These are phyloP conservation scores for Rhynchosporium graminicola DNA, from an alignment of 2,329 filamentous ascomycete species.

Conservation along the genomic window DNA sequence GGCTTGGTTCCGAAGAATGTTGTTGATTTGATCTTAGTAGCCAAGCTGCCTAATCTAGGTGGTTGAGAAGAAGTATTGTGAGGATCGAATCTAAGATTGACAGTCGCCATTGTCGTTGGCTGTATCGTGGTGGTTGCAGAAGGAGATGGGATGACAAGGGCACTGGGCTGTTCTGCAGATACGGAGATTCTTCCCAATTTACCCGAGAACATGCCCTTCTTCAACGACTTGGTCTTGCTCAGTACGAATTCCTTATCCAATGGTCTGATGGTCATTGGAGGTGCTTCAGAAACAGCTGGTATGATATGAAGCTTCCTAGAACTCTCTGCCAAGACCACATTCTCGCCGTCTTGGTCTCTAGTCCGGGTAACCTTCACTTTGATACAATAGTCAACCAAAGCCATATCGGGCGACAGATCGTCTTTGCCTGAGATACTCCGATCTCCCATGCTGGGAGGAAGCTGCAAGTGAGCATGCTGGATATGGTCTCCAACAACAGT, in stretches of 20 bases:
- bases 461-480: constrained; percentile 37
- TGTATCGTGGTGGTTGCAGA: constrained; percentile 17
- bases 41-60: constrained; percentile 38
- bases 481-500: constrained; percentile 32
- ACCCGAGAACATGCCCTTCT: constrained; percentile 40
- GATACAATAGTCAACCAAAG: constrained; percentile 36
- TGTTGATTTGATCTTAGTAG: constrained; percentile 37
- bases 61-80: constrained; percentile 33
- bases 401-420: constrained; percentile 39
- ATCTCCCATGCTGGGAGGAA: constrained; percentile 40
- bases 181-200: constrained; percentile 40
- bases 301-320: constrained; percentile 35
- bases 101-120: constrained; percentile 36
- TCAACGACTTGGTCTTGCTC: constrained; percentile 36
- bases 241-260: constrained; percentile 34
- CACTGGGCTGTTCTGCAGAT: constrained; percentile 36
- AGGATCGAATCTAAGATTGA: constrained; percentile 40
- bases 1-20: constrained; percentile 37
- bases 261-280: constrained; percentile 35
- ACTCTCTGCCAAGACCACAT: constrained; percentile 32
- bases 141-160: constrained; percentile 37
- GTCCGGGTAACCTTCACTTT: constrained; percentile 35
- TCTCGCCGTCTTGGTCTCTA: constrained; percentile 29
- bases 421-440: constrained; percentile 28
- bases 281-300: constrained; percentile 36